Base-by-base conservation (phyloP, 257 asterid genomes). In the Ilex asprella region DNA sequence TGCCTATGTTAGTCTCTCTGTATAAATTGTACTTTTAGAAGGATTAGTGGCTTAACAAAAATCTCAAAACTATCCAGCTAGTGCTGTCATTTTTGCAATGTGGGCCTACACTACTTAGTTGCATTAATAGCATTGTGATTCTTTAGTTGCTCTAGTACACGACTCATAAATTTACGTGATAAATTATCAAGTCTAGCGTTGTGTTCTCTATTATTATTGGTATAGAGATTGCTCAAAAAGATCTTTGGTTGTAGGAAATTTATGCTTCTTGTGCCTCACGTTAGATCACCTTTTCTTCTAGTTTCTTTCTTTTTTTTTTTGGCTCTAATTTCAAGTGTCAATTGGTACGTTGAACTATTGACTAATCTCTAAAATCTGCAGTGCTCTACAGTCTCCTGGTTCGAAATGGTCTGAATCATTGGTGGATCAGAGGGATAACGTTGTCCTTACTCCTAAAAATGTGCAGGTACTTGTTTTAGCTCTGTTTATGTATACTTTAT, bases 391-490 rank as follows among this genome's bases (percentile, higher is more conserved):
- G 51, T 86, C 97, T 57, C 97, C 97, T 64, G 75, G 91, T 63
- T 77, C 89, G 32, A 92, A 89, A 69, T 84, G 97, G 56, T 77
- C 82, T 59, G 97, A 92, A 60, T 71, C 77, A 44, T 67, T 84
- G 61, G 68, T 87, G 71, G 99, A 89, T 66, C 91, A 73, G 77
- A 83, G 88, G 75, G 99, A 92, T 69, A 78, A 70, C 84, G 73
- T 92, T 68, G 82, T 92, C 75, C 97, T 92, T 62, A 86, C 99
- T 67, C 91, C 97, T 79, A 92, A 89, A 72, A 92, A 92, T 53
- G 97, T 92, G 73, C 99, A 92, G 96, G 99, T 92, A 58, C 61
- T 64, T 53, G 54, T 4, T 47, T 52, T 56, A 70, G 63, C 62
- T 61, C 51, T 49, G 44, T 30, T 54, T 58, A 8, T 67, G 56